Evolutionary conservation across 1,284 basidiomycete species (phyloP).

Genomic region (Cryptococcus jaspeensis): DNA sequence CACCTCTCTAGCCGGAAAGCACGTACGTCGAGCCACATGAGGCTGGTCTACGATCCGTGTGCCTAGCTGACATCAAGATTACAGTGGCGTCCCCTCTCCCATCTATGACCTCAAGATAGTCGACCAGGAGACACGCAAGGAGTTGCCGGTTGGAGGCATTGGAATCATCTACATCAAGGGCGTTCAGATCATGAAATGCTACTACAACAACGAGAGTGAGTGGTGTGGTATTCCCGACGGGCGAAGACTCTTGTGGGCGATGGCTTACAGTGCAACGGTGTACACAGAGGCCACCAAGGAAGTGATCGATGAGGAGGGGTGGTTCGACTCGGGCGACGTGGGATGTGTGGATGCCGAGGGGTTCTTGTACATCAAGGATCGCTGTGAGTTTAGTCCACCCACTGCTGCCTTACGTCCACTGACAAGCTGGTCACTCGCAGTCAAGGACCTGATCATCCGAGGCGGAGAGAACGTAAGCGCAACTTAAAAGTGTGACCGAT

Average conservation of each 20-base stretch:
- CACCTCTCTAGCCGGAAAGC: conserved; percentile 28
- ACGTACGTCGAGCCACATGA: conserved; percentile 17
- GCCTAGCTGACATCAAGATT: background rate
- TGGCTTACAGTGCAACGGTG: background rate
- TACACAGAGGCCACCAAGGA: conserved; percentile 27
- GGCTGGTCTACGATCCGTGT: background rate
- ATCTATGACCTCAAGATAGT: conserved; percentile 36
- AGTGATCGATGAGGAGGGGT: conserved; percentile 37
- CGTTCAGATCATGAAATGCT: conserved; percentile 45
- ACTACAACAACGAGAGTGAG: conserved; percentile 37
- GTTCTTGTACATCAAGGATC: conserved; percentile 40
- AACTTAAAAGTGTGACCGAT: background rate
- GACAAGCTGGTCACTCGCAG: conserved; percentile 4
- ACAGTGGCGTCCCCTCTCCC: conserved; percentile 36
- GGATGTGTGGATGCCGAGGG: conserved; percentile 37
- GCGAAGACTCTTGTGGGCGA: background rate
- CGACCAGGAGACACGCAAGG: conserved; percentile 25
- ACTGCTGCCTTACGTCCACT: background rate
- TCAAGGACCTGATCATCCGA: conserved; percentile 48
- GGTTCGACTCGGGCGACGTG: conserved; percentile 46
- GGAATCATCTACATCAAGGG: conserved; percentile 40
- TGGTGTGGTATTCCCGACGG: background rate
- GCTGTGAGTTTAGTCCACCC: conserved; percentile 22
- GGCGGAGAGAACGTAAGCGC: conserved; percentile 46
- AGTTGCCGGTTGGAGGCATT: conserved; percentile 19